phyloP scores from a whole-genome alignment of 441 rosid species.

The Lepidium campestre region DNA sequence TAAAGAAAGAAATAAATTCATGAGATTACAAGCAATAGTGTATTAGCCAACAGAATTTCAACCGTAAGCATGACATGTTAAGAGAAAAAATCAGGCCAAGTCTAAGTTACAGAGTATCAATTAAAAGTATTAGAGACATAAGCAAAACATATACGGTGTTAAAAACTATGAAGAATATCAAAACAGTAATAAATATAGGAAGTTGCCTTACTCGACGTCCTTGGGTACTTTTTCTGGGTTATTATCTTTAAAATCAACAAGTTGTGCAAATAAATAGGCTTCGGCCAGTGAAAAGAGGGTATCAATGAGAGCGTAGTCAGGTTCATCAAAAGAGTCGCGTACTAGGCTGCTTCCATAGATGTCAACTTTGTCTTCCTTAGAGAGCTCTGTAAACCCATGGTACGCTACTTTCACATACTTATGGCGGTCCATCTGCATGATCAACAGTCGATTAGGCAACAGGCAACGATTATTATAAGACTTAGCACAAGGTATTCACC shows the following conservation, averaged over 20 bases:
- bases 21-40: not conserved
- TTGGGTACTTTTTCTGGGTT: slow-evolving; percentile 63
- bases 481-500: slow-evolving; percentile 33
- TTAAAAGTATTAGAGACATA: not conserved
- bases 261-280: slow-evolving; percentile 95
- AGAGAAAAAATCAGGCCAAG: not conserved
- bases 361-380: slow-evolving; percentile 86
- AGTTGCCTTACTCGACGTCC: slow-evolving; percentile 53
- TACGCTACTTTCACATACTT: slow-evolving; percentile 98
- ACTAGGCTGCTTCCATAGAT: slow-evolving; percentile 81
- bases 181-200: not conserved
- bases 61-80: not conserved
- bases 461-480: not conserved
- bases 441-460: slow-evolving; percentile 7
- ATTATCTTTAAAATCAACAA: slow-evolving; percentile 81
- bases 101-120: not conserved
- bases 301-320: slow-evolving; percentile 91
- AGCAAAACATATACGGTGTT: not conserved
- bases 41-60: not conserved
- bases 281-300: slow-evolving; percentile 95
- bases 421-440: slow-evolving; percentile 89
- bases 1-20: not conserved
- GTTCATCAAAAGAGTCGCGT: slow-evolving; percentile 94
- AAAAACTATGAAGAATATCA: not conserved
- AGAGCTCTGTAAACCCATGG: slow-evolving; percentile 89